Base-by-base conservation (phyloP, 805 yeast species). In the Cyberlindnera suaveolens region DNA sequence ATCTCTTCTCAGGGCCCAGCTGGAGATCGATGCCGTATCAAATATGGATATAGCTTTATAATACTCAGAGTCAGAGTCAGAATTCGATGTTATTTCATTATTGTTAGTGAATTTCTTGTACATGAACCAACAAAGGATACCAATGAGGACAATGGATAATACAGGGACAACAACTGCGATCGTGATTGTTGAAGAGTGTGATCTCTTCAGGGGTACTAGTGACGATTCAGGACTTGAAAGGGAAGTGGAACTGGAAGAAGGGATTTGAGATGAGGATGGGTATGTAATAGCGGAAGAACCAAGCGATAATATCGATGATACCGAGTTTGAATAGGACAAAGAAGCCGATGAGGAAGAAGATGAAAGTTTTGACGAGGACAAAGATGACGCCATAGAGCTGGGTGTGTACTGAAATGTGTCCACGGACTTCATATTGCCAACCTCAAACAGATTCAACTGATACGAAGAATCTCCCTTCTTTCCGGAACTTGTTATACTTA, bases 361-460 rank as follows among this genome's bases (percentile, higher is more conserved):
- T 16, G 43, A 35, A 15, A 40, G 31, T 19, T 32, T 4, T 14
- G 38, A 20, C 2, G 37, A 23, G 13, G 41, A 34, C 1, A 14
- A n/a, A 18, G 41, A 29, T 14, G 32, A 9, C 15, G 16, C 3
- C 2, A 16, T 9, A 6, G 36, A 33, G 7, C 31, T 14, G 20
- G 31, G 8, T 3, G n/a, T 15, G 16, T 35, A 19, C 8, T 19
- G 16, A 1, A 36, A 23, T 8, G 17, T 17, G 20, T 53, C 51
- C 1, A 74, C 61, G 6, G 51, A 44, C n/a, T 58, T 50, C 40
- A 76, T 62, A 6, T 61, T 54, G 9, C 61, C 49, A 1, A 67
- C 60, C 48, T 74, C 71, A 53, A 62, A 78, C 18, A 78, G 56
- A n/a, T 60, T 60, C 15, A 77, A 41, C 0, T 45, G 39, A 48